Evolutionary conservation across 441 rosid species (phyloP).

Genomic region (Francoa sonchifolia): DNA sequence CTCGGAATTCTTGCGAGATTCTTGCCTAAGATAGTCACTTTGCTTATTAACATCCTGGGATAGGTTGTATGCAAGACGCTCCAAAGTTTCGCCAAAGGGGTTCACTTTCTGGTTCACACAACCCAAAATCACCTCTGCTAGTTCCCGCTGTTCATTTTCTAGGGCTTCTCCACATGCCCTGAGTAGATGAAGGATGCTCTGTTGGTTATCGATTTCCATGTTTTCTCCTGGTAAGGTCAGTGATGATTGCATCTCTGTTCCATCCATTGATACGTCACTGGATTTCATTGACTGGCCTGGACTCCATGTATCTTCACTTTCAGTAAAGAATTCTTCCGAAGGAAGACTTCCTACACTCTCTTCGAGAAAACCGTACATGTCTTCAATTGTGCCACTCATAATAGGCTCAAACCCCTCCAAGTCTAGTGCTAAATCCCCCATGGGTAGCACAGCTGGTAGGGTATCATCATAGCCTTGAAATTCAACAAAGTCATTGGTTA

Average conservation of each 20-base stretch:
- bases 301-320: conserved; percentile 16
- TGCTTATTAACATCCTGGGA: conserved; percentile 11
- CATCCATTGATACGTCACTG: conserved; percentile 9
- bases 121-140: conserved; percentile 25
- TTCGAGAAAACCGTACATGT: conserved; percentile 2
- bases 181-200: conserved; percentile 30
- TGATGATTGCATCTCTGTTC: neutral
- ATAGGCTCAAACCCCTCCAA: conserved; percentile 18
- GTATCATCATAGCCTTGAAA: conserved; percentile 9
- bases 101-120: conserved; percentile 27
- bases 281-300: conserved; percentile 25
- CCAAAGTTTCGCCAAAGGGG: conserved; percentile 29
- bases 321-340: neutral
- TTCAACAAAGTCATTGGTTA: conserved; percentile 9
- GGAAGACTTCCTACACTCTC: conserved; percentile 13
- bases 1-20: conserved; percentile 17
- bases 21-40: conserved; percentile 14
- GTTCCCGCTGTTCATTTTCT: conserved; percentile 27
- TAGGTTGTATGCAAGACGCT: conserved; percentile 28
- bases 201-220: conserved; percentile 19
- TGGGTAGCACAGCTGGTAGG: conserved; percentile 8
- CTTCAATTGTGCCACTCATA: conserved; percentile 14
- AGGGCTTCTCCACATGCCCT: conserved; percentile 46
- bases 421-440: conserved; percentile 19
- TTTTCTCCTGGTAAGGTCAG: conserved; percentile 18